Evolutionary conservation across 2,329 filamentous ascomycete genomes (phyloP), one percentile per base, ranked within the genome.

Genomic region (Fusarium verrucosum): DNA sequence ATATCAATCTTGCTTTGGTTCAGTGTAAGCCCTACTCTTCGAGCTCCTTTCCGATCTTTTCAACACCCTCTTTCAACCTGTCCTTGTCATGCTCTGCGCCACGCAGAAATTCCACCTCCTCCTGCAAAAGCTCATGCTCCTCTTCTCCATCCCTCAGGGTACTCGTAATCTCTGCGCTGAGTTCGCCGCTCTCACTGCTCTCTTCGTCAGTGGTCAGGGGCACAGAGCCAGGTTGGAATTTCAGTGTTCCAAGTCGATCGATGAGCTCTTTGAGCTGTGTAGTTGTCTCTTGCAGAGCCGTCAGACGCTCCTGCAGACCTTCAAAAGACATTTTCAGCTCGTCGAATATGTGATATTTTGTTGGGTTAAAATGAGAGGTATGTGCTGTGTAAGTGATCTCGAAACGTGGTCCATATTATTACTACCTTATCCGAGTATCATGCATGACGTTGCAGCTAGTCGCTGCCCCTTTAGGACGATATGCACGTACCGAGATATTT

Each of bases 121-220:
- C 92, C 43, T 82, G 82, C 30, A 97, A 74, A 17, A 95, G 77
- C 75, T 96, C 94, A 65, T 95, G 85, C 58, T 96, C 92, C 63
- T 96, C 92, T 70, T 96, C 89, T 45, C 91, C 86, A 55, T 91
- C 89, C 69, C 92, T 89, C 60, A 97, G 78, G 17, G 85, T 85
- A 71, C 92, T 88, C 67, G 90, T 88, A 64, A 97, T 96, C 75
- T 97, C 93, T 20, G 86, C 83, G 65, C 87, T 87, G 30, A 97
- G 85, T 77, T 97, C 93, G 19, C 89, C 76, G 53, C 89, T 87
- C 32, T 83, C 81, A 62, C 83, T 83, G 58, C 80, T 80, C 45
- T 85, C 84, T 19, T 82, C 80, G 47, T 79, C 78, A 10, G 77
- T 75, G 53, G 76, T 78, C 7, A 85, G 78, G 19, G 85, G 83